Evolutionary conservation across 2,329 filamentous ascomycete genomes (phyloP).

Genomic region (Colletotrichum navitas): DNA sequence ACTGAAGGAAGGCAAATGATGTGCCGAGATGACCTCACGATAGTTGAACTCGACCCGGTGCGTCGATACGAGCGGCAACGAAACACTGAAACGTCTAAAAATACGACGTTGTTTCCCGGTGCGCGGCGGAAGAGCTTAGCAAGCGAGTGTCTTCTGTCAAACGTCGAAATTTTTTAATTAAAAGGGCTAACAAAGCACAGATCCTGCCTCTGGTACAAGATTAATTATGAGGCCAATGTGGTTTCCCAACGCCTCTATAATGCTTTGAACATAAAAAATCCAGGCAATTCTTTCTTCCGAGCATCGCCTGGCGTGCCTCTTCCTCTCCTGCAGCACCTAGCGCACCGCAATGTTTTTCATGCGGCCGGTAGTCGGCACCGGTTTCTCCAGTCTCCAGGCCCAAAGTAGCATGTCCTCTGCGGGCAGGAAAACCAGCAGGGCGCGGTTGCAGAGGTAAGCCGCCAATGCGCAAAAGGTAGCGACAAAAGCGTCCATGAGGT

Average conservation of each 20-base stretch:
- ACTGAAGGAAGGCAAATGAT: neutral
- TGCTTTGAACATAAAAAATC: slow-evolving; percentile 32
- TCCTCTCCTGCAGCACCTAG: neutral
- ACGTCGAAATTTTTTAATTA: slow-evolving; percentile 26
- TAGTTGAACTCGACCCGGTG: neutral
- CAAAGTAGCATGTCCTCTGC: slow-evolving; percentile 76
- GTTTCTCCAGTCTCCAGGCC: slow-evolving; percentile 73
- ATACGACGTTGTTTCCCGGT: neutral
- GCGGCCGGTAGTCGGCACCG: slow-evolving; percentile 62
- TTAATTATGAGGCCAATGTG: slow-evolving; percentile 8
- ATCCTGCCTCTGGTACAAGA: slow-evolving; percentile 4
- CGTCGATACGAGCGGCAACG: slow-evolving; percentile 2
- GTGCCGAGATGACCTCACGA: neutral
- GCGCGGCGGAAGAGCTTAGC: neutral
- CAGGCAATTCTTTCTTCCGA: neutral
- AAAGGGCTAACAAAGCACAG: slow-evolving; percentile 20
- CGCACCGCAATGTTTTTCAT: slow-evolving; percentile 44
- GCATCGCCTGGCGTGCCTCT: slow-evolving; percentile 14
- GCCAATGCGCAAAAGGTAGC: slow-evolving; percentile 71
- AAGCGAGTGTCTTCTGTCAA: neutral
- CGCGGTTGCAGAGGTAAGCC: slow-evolving; percentile 66
- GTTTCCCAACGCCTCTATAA: slow-evolving; percentile 37
- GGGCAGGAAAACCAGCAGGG: slow-evolving; percentile 70
- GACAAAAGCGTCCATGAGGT: slow-evolving; percentile 76
- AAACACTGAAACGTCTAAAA: neutral